phyloP scores from a whole-genome alignment of 441 rosid genomes.

The Macaranga tanarius region DNA sequence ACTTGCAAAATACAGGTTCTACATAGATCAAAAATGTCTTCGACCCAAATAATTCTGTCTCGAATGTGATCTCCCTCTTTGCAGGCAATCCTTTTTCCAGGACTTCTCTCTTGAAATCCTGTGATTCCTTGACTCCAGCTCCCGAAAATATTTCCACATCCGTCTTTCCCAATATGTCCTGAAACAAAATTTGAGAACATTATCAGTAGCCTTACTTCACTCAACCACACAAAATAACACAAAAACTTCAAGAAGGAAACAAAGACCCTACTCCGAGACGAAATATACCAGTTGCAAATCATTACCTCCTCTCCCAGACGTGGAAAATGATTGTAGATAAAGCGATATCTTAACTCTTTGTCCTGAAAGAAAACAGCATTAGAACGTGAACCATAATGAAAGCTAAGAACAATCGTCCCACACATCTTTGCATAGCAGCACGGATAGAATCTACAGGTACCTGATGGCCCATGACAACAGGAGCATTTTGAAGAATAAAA shows the following conservation, averaged over 20 bases:
- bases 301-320: slow-evolving; percentile 77
- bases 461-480: slow-evolving; percentile 96
- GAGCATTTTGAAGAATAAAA: slow-evolving; percentile 91
- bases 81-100: slow-evolving; percentile 83
- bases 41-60: slow-evolving; percentile 76
- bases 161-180: slow-evolving; percentile 93
- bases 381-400: too few relatives aligned
- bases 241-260: background rate
- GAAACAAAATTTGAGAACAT: slow-evolving; percentile 24
- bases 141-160: slow-evolving; percentile 90
- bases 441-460: slow-evolving; percentile 27
- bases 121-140: slow-evolving; percentile 88
- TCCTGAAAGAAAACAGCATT: slow-evolving; percentile 49
- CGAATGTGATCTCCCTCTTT: slow-evolving; percentile 89
- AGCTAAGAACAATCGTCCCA: too few relatives aligned
- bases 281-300: slow-evolving; percentile 26
- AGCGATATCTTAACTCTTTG: slow-evolving; percentile 82
- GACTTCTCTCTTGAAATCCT: slow-evolving; percentile 91
- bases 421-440: too few relatives aligned
- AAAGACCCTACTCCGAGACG: slow-evolving; percentile 16
- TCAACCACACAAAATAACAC: background rate
- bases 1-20: slow-evolving; percentile 91
- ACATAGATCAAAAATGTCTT: slow-evolving; percentile 90
- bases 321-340: slow-evolving; percentile 91
- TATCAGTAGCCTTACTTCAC: slow-evolving; percentile 13